Evolutionary conservation across 768 basidiomycete species (phyloP), one percentile per base, ranked within the genome.

Genomic region (Rickenella mellea): DNA sequence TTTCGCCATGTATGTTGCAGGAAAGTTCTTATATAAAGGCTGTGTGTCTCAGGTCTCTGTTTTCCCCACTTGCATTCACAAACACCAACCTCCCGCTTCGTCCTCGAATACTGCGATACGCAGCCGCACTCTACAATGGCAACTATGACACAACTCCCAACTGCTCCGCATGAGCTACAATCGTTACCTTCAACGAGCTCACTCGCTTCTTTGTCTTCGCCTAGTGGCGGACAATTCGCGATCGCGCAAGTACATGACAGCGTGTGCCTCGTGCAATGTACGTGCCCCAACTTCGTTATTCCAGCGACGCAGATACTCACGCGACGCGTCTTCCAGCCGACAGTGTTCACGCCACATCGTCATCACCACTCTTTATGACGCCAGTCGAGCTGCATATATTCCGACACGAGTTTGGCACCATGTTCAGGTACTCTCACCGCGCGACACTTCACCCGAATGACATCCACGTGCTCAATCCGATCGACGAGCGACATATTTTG

Each of bases 321-420:
- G n/a, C 20, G 22, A 22, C 5, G 26, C 27, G 5, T 7, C 25
- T 22, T 9, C 24, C 27, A 19, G 20, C 21, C 2, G 36, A 53
- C 47, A 48, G 27, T 38, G 39, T 31, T 40, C 47, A 22, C 28
- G 46, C 44, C 25, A 45, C 51, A 59, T 61, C 53, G 56, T 58
- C 19, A 44, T 48, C 30, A 12, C 39, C 39, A 11, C 22, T 40
- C 7, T 27, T 27, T 25, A 20, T 40, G 3, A 7, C 39, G 9
- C 22, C 39, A 2, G 22, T 24, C 39, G 22, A 22, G 9, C 21
- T 27, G 4, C 20, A 15, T 10, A 53, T 64, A 44, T 64, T 62
- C 48, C 55, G 58, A 20, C 63, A 64, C 56, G 63, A 63, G 40
- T 64, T 64, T 55, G 61, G 59, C 55, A 63, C 58, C 41, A 59